These are phyloP conservation scores for Candida maltosa DNA, from an alignment of 805 yeast genomes.

Conservation along the genomic window DNA sequence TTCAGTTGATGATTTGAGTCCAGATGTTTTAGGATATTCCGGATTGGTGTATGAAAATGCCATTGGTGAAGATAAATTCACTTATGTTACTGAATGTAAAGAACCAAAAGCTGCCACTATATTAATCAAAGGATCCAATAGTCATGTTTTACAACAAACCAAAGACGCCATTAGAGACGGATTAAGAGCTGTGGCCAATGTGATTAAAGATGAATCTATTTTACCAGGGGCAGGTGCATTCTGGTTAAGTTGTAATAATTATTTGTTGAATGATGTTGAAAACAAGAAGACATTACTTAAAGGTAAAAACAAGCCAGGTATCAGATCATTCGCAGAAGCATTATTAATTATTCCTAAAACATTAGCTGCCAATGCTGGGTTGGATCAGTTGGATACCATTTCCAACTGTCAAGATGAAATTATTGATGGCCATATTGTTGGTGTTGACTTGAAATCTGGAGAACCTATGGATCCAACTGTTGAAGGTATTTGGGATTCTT, in stretches of 20 bases:
- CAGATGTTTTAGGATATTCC: slow-evolving; percentile 78
- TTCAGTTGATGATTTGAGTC: slow-evolving; percentile 87
- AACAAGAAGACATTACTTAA: slow-evolving; percentile 54
- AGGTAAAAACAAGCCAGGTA: slow-evolving; percentile 87
- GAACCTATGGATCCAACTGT: slow-evolving; percentile 93
- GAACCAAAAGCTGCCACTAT: slow-evolving; percentile 91
- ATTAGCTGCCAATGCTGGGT: slow-evolving; percentile 86
- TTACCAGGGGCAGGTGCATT: slow-evolving; percentile 98
- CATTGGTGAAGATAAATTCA: slow-evolving; percentile 95
- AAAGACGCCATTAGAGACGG: slow-evolving; percentile 98
- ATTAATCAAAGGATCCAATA: slow-evolving; percentile 89
- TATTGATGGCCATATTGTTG: slow-evolving; percentile 77
- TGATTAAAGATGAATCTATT: slow-evolving; percentile 76
- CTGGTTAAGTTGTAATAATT: slow-evolving; percentile 76
- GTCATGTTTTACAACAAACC: slow-evolving; percentile 84
- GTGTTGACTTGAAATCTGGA: slow-evolving; percentile 86
- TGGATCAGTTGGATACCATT: slow-evolving; percentile 86
- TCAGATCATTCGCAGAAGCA: slow-evolving; percentile 91
- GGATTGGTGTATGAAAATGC: slow-evolving; percentile 90
- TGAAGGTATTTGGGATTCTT: slow-evolving; percentile 97
- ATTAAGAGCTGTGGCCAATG: slow-evolving; percentile 88
- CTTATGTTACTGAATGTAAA: slow-evolving; percentile 86
- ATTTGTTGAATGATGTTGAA: slow-evolving; percentile 53
- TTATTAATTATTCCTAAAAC: slow-evolving; percentile 90
- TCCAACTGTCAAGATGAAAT: slow-evolving; percentile 88